Evolutionary conservation across 2,329 filamentous ascomycete genomes (phyloP).

Genomic region (Fusarium sp.): DNA sequence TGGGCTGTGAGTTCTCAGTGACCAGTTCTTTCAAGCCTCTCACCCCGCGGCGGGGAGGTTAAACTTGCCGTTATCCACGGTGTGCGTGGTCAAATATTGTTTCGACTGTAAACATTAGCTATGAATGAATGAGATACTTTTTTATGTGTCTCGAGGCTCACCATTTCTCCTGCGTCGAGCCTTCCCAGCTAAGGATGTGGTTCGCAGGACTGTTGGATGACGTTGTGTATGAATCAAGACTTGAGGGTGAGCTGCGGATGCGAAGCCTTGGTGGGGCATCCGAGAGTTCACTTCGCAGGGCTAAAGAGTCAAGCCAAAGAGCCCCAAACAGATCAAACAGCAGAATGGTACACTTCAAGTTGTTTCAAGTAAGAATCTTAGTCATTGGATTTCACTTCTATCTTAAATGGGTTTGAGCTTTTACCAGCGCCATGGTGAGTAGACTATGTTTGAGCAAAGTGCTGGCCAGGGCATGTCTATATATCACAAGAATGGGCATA

Average conservation of each 20-base stretch:
- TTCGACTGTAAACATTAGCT: conserved; percentile 76
- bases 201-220: conserved; percentile 28
- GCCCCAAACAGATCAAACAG: background rate
- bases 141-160: conserved; percentile 21
- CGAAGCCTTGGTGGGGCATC: conserved; percentile 35
- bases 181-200: conserved; percentile 1
- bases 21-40: conserved; percentile 15
- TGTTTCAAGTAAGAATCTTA: background rate
- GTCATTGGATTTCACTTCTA: background rate
- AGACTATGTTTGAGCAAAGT: background rate
- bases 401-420: background rate
- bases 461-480: background rate
- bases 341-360: background rate
- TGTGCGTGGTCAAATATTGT: conserved; percentile 95
- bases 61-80: conserved; percentile 82
- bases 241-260: conserved; percentile 26
- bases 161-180: conserved; percentile 40
- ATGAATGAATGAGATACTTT: background rate
- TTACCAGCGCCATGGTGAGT: background rate
- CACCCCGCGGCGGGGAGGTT: conserved; percentile 47
- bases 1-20: conserved; percentile 69
- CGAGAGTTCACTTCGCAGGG: conserved; percentile 26
- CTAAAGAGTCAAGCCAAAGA: conserved; percentile 1
- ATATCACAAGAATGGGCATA: background rate
- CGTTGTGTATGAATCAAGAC: conserved; percentile 44